Conservation (phyloP, 2,329 filamentous ascomycete species). For the Didymella arachidicola region DNA sequence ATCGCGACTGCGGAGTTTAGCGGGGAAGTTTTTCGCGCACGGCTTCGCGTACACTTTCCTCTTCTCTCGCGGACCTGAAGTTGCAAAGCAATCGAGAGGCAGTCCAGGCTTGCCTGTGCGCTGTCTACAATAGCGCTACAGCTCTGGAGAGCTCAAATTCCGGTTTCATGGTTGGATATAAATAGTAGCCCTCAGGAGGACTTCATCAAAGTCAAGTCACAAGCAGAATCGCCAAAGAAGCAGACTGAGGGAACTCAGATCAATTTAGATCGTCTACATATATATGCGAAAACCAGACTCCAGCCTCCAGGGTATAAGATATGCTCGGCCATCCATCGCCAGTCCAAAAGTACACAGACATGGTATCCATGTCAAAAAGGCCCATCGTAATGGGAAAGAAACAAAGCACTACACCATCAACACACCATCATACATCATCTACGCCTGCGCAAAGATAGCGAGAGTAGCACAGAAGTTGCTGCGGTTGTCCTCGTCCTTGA, state of each 20-base stretch:
- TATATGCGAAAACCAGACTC: conserved; percentile 15
- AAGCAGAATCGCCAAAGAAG: not conserved
- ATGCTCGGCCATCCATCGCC: conserved; percentile 19
- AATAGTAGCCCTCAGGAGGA: too few relatives aligned
- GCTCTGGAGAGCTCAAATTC: not conserved
- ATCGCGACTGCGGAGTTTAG: conserved; percentile 22
- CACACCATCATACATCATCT: conserved; percentile 17
- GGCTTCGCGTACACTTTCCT: conserved; percentile 16
- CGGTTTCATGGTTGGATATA: not conserved
- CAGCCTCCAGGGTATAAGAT: conserved; percentile 22
- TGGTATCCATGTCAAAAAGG: conserved; percentile 10
- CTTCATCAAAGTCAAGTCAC: not conserved
- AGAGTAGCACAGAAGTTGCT: conserved; percentile 60
- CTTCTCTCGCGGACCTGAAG: not conserved
- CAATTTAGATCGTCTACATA: conserved; percentile 15
- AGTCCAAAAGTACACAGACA: conserved; percentile 12
- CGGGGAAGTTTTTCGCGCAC: conserved; percentile 39
- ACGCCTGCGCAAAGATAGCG: conserved; percentile 45
- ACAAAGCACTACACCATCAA: conserved; percentile 33
- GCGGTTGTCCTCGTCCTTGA: conserved; percentile 55
- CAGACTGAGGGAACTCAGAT: conserved; percentile 5
- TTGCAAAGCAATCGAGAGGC: not conserved
- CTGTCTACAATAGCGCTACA: not conserved
- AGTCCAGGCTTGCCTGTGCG: not conserved
- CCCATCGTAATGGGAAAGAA: conserved; percentile 27